Evolutionary conservation across 1,284 basidiomycete genomes (phyloP).

Genomic region (Neolentinus lepideus): DNA sequence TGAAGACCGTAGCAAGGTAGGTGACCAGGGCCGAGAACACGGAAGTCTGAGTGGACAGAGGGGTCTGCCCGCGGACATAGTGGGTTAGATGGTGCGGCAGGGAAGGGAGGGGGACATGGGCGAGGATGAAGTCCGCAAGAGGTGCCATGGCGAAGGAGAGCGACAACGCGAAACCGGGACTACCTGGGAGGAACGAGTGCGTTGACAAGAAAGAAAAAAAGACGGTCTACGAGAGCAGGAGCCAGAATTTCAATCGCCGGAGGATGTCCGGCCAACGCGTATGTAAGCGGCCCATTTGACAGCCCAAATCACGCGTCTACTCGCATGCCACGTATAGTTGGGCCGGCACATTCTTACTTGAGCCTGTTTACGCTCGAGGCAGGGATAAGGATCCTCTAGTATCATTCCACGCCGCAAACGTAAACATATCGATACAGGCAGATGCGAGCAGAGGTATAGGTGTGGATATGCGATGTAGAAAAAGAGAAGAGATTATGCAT

Average conservation of each 20-base stretch:
- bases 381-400: background rate
- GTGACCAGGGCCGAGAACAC: conserved; percentile 66
- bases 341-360: background rate
- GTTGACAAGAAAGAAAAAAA: conserved; percentile 14
- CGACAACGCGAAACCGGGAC: conserved; percentile 9
- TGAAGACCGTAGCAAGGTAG: conserved; percentile 90
- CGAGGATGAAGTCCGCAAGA: conserved; percentile 66
- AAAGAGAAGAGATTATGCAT: background rate
- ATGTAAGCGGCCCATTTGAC: background rate
- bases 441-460: background rate
- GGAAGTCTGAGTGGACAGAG: conserved; percentile 72
- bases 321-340: too few species aligned
- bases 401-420: background rate
- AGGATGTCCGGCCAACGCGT: background rate
- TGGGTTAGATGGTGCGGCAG: conserved; percentile 58
- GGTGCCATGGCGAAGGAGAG: conserved; percentile 46
- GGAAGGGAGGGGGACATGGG: conserved; percentile 40
- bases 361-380: background rate
- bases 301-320: background rate
- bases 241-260: background rate
- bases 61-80: conserved; percentile 71
- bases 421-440: conserved; percentile 1
- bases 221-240: conserved; percentile 13
- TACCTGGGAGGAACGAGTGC: conserved; percentile 7
- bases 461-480: background rate